Evolutionary conservation across 441 rosid genomes (phyloP).

Genomic region (Adansonia rubrostipa): DNA sequence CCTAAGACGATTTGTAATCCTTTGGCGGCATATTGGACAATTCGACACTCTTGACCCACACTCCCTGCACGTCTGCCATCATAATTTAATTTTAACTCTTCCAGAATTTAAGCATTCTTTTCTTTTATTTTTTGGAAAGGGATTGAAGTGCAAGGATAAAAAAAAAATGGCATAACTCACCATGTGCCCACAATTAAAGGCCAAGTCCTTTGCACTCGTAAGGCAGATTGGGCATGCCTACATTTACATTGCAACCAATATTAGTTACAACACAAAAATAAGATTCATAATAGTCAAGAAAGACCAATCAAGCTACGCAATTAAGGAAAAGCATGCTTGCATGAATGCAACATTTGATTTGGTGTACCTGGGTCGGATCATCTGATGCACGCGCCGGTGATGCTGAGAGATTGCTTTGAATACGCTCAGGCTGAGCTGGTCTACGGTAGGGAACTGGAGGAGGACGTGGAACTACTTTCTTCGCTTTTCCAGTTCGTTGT

Average conservation of each 20-base stretch:
- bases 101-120: not conserved
- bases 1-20: slow-evolving; percentile 62
- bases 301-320: not conserved
- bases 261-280: not conserved
- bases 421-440: slow-evolving; percentile 29
- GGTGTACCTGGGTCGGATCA: slow-evolving; percentile 57
- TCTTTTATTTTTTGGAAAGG: not conserved
- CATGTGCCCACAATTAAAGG: slow-evolving; percentile 83
- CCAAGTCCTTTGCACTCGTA: slow-evolving; percentile 62
- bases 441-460: slow-evolving; percentile 57
- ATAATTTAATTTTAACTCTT: not conserved
- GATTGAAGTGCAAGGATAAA: not conserved
- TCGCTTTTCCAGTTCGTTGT: slow-evolving; percentile 48
- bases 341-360: not conserved
- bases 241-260: not conserved
- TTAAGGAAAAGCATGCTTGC: not conserved
- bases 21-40: slow-evolving; percentile 81
- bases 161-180: slow-evolving; percentile 40
- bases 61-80: slow-evolving; percentile 66
- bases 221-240: slow-evolving; percentile 83
- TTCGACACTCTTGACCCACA: slow-evolving; percentile 61
- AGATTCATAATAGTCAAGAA: not conserved
- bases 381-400: slow-evolving; percentile 34
- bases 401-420: slow-evolving; percentile 34
- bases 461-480: slow-evolving; percentile 62